Evolutionary conservation across 306 rosid species (phyloP).

Genomic region (Inga leiocalycina): DNA sequence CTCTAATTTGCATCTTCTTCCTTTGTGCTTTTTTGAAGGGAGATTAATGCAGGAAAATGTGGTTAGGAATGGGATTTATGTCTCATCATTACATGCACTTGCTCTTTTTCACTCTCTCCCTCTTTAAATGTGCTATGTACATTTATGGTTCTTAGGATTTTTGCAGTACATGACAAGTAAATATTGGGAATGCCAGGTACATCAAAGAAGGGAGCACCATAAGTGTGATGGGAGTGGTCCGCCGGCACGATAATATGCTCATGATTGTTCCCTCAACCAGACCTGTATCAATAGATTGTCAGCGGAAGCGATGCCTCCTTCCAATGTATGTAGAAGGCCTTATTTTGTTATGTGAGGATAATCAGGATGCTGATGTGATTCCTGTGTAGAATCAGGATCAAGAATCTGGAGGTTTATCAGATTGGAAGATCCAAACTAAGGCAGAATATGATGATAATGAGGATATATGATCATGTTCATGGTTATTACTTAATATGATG

Average conservation of each 20-base stretch:
- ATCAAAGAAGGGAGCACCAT: conserved; percentile 94
- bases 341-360: conserved; percentile 78
- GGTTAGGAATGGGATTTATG: neutral
- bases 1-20: neutral
- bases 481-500: neutral
- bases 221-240: conserved; percentile 94
- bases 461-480: neutral
- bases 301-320: conserved; percentile 85
- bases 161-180: conserved; percentile 8
- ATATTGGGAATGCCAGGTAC: conserved; percentile 54
- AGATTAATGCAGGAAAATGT: neutral
- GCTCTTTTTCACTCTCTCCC: neutral
- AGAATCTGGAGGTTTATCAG: conserved; percentile 13
- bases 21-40: neutral
- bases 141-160: neutral
- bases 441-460: conserved; percentile 13
- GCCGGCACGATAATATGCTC: conserved; percentile 84
- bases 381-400: conserved; percentile 60
- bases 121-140: neutral
- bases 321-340: conserved; percentile 87
- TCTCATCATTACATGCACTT: neutral
- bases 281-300: conserved; percentile 81
- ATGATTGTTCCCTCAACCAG: conserved; percentile 87
- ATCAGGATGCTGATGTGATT: conserved; percentile 76
- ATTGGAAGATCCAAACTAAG: conserved; percentile 33